Evolutionary conservation across 2,329 filamentous ascomycete genomes (phyloP), one percentile per base, ranked within the genome.

Genomic region (Plectosphaerella sp.): DNA sequence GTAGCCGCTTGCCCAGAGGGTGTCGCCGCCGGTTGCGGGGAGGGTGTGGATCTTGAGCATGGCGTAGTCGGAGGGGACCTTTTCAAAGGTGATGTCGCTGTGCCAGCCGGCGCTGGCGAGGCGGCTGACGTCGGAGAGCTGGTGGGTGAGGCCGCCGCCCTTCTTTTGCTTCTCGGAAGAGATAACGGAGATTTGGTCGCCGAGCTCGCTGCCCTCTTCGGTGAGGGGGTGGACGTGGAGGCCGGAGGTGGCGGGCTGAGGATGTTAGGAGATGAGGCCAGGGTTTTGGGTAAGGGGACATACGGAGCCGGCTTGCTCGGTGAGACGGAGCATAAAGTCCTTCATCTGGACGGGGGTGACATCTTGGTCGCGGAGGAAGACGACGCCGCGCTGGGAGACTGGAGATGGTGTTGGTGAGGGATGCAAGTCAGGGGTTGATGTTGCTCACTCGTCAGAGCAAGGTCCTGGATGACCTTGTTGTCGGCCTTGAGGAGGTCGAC

Each of bases 111-210:
- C 61, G 50, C 68, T 71, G 25, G 76, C 76, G 50, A 74, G 74
- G 20, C 75, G 70, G 58, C 71, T 75, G 45, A 75, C 74, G 57
- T 77, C 76, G 58, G 72, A 78, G 53, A 77, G 66, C 57, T 75
- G 70, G 60, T 79, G 73, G 28, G 76, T 78, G 53, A 79, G 61
- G 58, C 75, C 75, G 58, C 76, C 74, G 25, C 75, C 73, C 63
- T 79, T 79, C 68, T 78, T 75, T 61, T 79, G 72, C 69, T 78
- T 76, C 63, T 78, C 74, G 48, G 75, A 76, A 51, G 74, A 79
- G 62, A 83, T 82, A 50, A 82, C 76, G 51, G 72, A 77, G 56
- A 83, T 76, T 61, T 83, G 73, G 58, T 81, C 77, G 36, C 77
- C 76, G 1, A 78, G 67, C 58, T 82, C 75, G 52, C 73, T 75